These are phyloP conservation scores for Epichloe brachyelytri DNA, from an alignment of 2,329 filamentous ascomycete species.

Conservation along the genomic window DNA sequence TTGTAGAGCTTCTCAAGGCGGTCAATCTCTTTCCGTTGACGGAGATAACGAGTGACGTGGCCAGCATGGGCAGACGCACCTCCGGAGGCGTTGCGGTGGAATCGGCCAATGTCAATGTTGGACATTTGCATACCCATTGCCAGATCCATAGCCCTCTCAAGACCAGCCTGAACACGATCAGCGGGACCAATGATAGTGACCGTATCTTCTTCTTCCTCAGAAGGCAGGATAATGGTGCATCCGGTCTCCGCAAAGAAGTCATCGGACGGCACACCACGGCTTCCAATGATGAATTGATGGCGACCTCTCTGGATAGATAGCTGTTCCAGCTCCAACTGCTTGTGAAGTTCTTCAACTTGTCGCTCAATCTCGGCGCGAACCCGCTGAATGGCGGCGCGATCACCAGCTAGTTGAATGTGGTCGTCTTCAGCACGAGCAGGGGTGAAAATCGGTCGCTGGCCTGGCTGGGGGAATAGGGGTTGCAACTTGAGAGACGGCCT, in stretches of 20 bases:
- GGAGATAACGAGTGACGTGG: conserved; percentile 78
- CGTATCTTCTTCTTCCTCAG: conserved; percentile 64
- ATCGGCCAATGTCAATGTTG: conserved; percentile 68
- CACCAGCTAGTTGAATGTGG: conserved; percentile 76
- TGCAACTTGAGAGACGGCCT: conserved; percentile 59
- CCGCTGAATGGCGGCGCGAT: conserved; percentile 69
- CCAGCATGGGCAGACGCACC: conserved; percentile 69
- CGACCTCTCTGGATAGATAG: conserved; percentile 72
- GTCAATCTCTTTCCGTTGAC: conserved; percentile 67
- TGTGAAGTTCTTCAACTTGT: conserved; percentile 61
- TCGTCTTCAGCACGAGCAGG: conserved; percentile 56
- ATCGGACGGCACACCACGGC: conserved; percentile 64
- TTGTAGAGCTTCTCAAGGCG: conserved; percentile 69
- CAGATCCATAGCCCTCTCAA: conserved; percentile 77
- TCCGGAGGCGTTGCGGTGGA: conserved; percentile 60
- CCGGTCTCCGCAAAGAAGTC: conserved; percentile 86
- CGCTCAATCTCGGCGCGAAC: conserved; percentile 71
- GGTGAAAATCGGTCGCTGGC: conserved; percentile 55
- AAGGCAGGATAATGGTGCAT: conserved; percentile 73
- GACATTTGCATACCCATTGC: conserved; percentile 78
- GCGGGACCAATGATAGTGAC: conserved; percentile 75
- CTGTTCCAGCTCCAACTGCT: conserved; percentile 64
- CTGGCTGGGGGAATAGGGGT: conserved; percentile 50
- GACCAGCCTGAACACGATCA: conserved; percentile 57
- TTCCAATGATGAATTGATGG: conserved; percentile 90